A percentile compares a stretch with the other conserved stretches of the same genome.
These are phyloP conservation scores for Fusarium sp. DNA, from an alignment of 2,329 filamentous ascomycete species.

Conservation along the genomic window DNA sequence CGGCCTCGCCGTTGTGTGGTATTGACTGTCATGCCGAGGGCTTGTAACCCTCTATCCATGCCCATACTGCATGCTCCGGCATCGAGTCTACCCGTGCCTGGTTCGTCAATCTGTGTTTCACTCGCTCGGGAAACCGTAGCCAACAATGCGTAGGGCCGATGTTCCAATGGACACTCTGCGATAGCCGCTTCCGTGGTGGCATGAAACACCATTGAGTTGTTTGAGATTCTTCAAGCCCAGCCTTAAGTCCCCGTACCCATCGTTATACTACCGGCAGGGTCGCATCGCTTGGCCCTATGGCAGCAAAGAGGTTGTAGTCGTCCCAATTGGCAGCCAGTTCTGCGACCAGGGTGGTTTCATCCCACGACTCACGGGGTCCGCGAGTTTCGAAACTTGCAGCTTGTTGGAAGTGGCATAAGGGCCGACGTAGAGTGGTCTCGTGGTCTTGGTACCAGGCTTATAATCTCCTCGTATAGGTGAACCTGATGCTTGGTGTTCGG, in stretches of 20 bases:
- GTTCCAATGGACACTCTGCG: conserved; percentile 37
- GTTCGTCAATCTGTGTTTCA: conserved; percentile 7
- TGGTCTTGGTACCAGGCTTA: conserved; percentile 7
- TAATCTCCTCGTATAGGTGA: conserved; percentile 17
- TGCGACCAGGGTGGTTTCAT: conserved; percentile 33
- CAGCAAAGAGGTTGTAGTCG: conserved; percentile 6
- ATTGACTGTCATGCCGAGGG: not conserved
- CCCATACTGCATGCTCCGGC: not conserved
- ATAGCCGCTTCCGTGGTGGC: conserved; percentile 18
- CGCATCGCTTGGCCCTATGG: conserved; percentile 36
- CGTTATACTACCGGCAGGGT: conserved; percentile 20
- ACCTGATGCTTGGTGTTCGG: conserved; percentile 24
- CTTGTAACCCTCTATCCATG: not conserved
- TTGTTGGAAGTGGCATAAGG: conserved; percentile 24
- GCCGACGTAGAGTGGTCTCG: conserved; percentile 9
- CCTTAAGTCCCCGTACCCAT: conserved; percentile 19
- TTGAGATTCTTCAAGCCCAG: conserved; percentile 31
- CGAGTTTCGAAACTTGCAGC: conserved; percentile 30
- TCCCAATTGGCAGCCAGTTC: conserved; percentile 24
- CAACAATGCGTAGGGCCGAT: conserved; percentile 11
- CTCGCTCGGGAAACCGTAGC: not conserved
- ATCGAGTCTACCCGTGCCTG: not conserved
- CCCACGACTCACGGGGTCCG: conserved; percentile 7
- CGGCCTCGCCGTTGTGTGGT: not conserved
- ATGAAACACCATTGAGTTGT: conserved; percentile 34